Evolutionary conservation across 1,139 yeast species (phyloP), one percentile per base, ranked within the genome.

Genomic region (Hansenula sp.): DNA sequence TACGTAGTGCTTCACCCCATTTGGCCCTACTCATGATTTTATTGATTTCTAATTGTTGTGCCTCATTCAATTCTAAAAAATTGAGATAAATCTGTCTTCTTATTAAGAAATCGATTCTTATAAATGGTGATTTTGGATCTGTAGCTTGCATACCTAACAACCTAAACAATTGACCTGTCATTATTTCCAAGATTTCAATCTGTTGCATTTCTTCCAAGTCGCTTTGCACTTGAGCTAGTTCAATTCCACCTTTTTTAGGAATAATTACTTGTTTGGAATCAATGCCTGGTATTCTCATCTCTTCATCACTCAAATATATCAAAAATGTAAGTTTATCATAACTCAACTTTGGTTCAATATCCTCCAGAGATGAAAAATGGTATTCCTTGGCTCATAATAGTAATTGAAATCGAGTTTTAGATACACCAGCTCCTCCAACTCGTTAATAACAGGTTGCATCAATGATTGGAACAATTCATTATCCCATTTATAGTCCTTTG

Each of bases 61-160:
- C n/a, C 6, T 25, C 12, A n/a, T 17, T 13, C 5, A 27, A 6
- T 27, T 36, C 16, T 12, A n/a, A 8, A 13, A 27, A 36, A 11
- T 36, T 36, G 31, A 36, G 25, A 21, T 36, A 27, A 17, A 36
- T 27, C 16, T 46, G 29, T 37, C 25, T 41, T n/a, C 49, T 42
- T 3, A 47, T 36, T 47, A 49, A 36, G 36, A 40, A 45, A 35
- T 49, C 52, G 15, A 49, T 21, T 28, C 47, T 37, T 11, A 43
- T 41, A 36, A 41, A 43, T 10, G 52, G 52, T 15, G 50, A 47
- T 39, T 42, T 45, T 15, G 50, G 50, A 11, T 44, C 50, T 15
- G 19, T 19, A 3, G 33, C 12, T 6, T 44, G 34, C 10, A 46
- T 36, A 10, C 52, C 52, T 5, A 49, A 21, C 5, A 47, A 33